These are phyloP conservation scores for Paraconiothyrium sp. DNA, from an alignment of 2,329 filamentous ascomycete genomes.

Conservation along the genomic window DNA sequence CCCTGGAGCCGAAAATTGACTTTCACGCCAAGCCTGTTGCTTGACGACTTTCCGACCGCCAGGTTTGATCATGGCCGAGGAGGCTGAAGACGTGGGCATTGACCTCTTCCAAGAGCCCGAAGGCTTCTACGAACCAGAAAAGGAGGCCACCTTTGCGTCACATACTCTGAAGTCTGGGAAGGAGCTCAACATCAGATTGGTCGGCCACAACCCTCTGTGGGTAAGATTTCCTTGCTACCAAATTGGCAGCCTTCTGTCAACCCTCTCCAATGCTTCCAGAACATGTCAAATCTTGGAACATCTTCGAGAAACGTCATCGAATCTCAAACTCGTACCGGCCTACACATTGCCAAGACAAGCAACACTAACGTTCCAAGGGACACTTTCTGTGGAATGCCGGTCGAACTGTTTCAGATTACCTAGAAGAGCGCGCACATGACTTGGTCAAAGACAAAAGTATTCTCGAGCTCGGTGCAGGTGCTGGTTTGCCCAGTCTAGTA, in stretches of 20 bases:
- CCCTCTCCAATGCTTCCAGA: not conserved
- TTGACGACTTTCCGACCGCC: not conserved
- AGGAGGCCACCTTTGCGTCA: slow-evolving; percentile 75
- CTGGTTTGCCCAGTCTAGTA: slow-evolving; percentile 83
- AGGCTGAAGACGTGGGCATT: slow-evolving; percentile 49
- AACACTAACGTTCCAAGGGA: slow-evolving; percentile 58
- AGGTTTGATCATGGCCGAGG: slow-evolving; percentile 34
- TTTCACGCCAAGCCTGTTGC: slow-evolving; percentile 14
- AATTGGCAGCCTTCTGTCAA: not conserved
- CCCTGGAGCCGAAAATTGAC: slow-evolving; percentile 34
- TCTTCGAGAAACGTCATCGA: not conserved
- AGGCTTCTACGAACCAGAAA: slow-evolving; percentile 81
- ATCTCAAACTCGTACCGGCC: not conserved
- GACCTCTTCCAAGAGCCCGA: slow-evolving; percentile 82
- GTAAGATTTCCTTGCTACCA: slow-evolving; percentile 54
- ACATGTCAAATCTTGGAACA: not conserved
- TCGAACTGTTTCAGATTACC: slow-evolving; percentile 78
- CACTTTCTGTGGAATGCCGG: slow-evolving; percentile 93
- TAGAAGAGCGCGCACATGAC: slow-evolving; percentile 71
- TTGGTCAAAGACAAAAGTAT: slow-evolving; percentile 75
- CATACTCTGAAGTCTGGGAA: slow-evolving; percentile 75
- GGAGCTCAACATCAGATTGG: slow-evolving; percentile 75
- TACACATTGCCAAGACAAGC: not conserved
- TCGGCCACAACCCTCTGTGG: slow-evolving; percentile 89
- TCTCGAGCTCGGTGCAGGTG: slow-evolving; percentile 88